Percentiles rank a stretch among this genome's conserved stretches.
Evolutionary conservation across 2,329 filamentous ascomycete genomes (phyloP).

Genomic region (Apiospora rasikravindrae): DNA sequence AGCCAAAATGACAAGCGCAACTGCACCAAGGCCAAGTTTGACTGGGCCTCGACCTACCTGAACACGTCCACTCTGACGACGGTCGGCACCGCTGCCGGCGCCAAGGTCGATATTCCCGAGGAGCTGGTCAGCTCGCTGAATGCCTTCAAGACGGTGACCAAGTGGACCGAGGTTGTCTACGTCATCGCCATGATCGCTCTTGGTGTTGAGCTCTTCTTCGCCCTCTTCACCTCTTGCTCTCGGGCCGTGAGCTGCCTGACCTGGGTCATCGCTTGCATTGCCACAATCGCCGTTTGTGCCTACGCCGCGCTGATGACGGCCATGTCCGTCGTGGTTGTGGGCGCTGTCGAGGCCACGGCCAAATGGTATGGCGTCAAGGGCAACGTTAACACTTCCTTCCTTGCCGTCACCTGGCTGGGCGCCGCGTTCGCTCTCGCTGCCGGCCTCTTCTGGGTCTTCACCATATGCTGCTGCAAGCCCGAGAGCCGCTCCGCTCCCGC

Average conservation of each 20-base stretch:
- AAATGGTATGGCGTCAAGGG: conserved; percentile 74
- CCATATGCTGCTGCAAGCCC: conserved; percentile 84
- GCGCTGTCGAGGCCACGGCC: conserved; percentile 68
- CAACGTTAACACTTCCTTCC: conserved; percentile 70
- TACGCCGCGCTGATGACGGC: conserved; percentile 77
- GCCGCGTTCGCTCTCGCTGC: conserved; percentile 77
- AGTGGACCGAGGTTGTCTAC: conserved; percentile 85
- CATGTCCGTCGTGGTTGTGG: conserved; percentile 72
- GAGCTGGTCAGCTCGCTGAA: conserved; percentile 71
- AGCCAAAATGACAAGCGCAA: conserved; percentile 59
- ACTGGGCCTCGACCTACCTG: conserved; percentile 79
- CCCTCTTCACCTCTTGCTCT: conserved; percentile 83
- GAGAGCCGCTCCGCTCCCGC: conserved; percentile 51
- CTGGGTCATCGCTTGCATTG: conserved; percentile 73
- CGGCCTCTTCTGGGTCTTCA: conserved; percentile 89
- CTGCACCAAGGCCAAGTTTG: conserved; percentile 74
- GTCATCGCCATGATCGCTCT: conserved; percentile 75
- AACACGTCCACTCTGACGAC: conserved; percentile 67
- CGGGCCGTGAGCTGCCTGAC: conserved; percentile 82
- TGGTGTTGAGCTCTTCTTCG: conserved; percentile 73
- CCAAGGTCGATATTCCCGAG: conserved; percentile 69
- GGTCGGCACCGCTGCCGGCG: conserved; percentile 52
- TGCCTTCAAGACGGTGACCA: conserved; percentile 73
- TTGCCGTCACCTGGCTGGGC: conserved; percentile 78
- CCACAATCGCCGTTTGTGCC: conserved; percentile 59